Conservation (phyloP, 192 early-diverging fungal species). For the Backusella australiensis region DNA sequence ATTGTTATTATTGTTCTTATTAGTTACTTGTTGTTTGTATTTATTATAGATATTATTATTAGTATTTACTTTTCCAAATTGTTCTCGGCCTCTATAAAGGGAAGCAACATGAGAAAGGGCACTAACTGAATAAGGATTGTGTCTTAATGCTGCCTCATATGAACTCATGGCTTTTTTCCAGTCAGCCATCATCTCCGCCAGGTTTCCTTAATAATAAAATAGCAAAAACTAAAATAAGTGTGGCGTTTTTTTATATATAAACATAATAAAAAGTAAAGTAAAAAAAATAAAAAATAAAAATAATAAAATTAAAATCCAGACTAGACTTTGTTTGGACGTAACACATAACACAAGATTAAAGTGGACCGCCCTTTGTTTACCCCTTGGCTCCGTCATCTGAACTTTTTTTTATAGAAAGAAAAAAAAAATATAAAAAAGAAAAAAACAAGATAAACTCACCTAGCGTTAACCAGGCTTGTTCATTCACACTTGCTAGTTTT, state of each 20-base stretch:
- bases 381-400: neutral
- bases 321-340: conserved; percentile 7
- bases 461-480: conserved; percentile 34
- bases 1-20: neutral
- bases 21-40: neutral
- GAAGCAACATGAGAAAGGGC: conserved; percentile 86
- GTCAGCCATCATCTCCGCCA: conserved; percentile 51
- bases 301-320: conserved; percentile 10
- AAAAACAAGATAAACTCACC: conserved; percentile 18
- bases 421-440: neutral
- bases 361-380: neutral
- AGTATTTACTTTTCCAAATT: conserved; percentile 67
- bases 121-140: conserved; percentile 86
- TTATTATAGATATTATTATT: neutral
- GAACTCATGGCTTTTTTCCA: conserved; percentile 79
- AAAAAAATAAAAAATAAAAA: neutral
- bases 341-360: conserved; percentile 3
- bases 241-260: neutral
- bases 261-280: neutral
- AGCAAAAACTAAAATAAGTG: conserved; percentile 10
- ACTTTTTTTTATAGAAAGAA: conserved; percentile 11
- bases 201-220: conserved; percentile 18
- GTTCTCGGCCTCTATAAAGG: conserved; percentile 78
- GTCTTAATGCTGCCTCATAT: conserved; percentile 87
- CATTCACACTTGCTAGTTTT: conserved; percentile 31